Conservation (phyloP, 306 rosid genomes). For the Quercus dentata region DNA sequence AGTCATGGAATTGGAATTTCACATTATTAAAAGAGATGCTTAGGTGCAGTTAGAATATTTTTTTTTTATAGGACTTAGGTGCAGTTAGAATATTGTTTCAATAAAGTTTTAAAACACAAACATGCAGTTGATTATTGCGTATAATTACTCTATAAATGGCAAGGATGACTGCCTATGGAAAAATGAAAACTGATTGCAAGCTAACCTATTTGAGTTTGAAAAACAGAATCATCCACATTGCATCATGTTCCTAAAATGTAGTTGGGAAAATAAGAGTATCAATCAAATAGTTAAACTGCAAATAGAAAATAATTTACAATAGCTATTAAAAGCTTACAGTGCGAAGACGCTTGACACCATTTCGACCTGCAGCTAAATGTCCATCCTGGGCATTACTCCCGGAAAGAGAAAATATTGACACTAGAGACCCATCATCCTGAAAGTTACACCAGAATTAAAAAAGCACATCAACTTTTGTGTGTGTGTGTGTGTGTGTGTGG, state of each 20-base stretch:
- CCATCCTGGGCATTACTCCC: slow-evolving; percentile 93
- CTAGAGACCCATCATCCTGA: slow-evolving; percentile 93
- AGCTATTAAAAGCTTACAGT: slow-evolving; percentile 42
- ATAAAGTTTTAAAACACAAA: background rate
- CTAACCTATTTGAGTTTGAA: slow-evolving; percentile 1
- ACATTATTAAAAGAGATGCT: background rate
- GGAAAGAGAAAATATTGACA: slow-evolving; percentile 76
- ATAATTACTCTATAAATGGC: background rate
- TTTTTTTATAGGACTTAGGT: background rate
- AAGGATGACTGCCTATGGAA: background rate
- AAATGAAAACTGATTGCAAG: background rate
- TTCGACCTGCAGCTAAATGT: slow-evolving; percentile 89
- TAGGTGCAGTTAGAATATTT: background rate
- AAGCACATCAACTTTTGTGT: background rate
- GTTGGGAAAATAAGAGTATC: background rate
- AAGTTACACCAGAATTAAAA: slow-evolving; percentile 4
- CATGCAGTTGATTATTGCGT: background rate
- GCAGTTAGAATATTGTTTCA: background rate
- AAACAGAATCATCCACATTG: background rate
- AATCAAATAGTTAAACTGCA: background rate
- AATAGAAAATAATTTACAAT: background rate
- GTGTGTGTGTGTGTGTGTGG: no score
- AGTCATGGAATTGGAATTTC: background rate
- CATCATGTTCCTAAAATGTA: background rate
- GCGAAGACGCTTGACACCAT: slow-evolving; percentile 90